Base-by-base conservation (phyloP, 805 yeast species). In the Hanseniaspora pseudoguilliermondii region DNA sequence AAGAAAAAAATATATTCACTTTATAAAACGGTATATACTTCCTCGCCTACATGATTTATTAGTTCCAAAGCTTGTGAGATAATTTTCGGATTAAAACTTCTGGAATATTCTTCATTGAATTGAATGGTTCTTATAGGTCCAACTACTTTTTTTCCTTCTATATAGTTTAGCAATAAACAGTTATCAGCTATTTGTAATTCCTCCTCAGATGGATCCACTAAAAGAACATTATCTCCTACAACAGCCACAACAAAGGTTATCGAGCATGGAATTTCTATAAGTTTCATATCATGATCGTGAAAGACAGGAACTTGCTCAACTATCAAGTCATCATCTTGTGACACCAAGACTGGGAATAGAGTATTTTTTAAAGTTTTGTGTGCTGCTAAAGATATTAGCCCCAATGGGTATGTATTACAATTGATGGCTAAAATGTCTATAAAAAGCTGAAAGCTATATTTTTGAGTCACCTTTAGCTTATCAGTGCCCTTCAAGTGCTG, bases 231-330 rank as follows among this genome's bases (percentile, higher is more conserved):
- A 15, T 72, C 64, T 1, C 91, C 95, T 0, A 87, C 79, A 6
- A 85, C 72, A 0, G 95, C 95, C 29, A 84, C 69, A 0, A 91
- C 79, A 61, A 93, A 80, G 40, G 86, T 71, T 18, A 91, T 68
- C 0, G 97, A 95, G 47, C 77, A 75, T 68, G 79, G 40, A 64
- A 75, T 55, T 60, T 73, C 29, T 83, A 79, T 58, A 71, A 73
- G 63, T 74, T 83, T 90, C 85, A 91, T 61, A 59, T 73, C 76
- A 61, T 88, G 95, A 63, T 90, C 97, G 42, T 90, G 82, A 63
- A 91, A 90, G 0, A 87, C 84, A 0, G 97, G 97, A 59, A 86
- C 83, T 67, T 90, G 96, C 65, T 84, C 95, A 21, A 87, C 79
- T 58, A 81, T 82, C 35, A 70, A 64, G 56, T 78, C 81, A 63